phyloP scores from a whole-genome alignment of 257 asterid genomes.

The Thymus mandschuricus region DNA sequence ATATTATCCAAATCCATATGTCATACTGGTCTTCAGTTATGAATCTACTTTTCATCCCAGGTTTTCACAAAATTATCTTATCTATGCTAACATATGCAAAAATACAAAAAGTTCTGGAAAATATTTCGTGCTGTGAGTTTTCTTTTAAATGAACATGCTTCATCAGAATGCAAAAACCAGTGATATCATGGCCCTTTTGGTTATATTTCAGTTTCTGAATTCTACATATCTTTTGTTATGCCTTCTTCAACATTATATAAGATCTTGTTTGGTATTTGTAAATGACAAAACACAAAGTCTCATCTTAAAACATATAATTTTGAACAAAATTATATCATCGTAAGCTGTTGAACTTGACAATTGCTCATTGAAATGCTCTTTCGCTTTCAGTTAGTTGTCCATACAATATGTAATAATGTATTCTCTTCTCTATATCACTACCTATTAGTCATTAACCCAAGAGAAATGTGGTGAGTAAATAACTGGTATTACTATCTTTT shows the following conservation, averaged over 20 bases:
- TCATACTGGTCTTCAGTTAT: background rate
- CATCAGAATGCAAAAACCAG: constrained; percentile 12
- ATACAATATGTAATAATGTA: constrained; percentile 1
- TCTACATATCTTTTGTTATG: background rate
- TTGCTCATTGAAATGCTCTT: constrained; percentile 6
- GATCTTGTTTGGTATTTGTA: background rate
- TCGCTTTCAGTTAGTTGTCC: constrained; percentile 1
- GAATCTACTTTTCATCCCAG: background rate
- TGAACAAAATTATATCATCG: constrained; percentile 3
- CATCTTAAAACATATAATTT: background rate
- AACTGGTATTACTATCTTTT: background rate
- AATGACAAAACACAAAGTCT: background rate
- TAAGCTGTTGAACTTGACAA: background rate
- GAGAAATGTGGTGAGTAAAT: constrained; percentile 5
- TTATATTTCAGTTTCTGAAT: background rate
- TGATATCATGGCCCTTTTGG: background rate
- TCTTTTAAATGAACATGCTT: background rate
- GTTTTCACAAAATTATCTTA: background rate
- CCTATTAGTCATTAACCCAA: constrained; percentile 7
- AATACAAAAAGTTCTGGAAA: background rate
- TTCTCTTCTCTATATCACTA: background rate
- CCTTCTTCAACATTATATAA: background rate
- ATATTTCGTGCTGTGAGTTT: background rate
- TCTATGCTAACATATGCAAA: background rate
- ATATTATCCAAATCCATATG: background rate